Evolutionary conservation across 805 yeast genomes (phyloP), one percentile per base, ranked within the genome.

Genomic region (Millerozyma miso): DNA sequence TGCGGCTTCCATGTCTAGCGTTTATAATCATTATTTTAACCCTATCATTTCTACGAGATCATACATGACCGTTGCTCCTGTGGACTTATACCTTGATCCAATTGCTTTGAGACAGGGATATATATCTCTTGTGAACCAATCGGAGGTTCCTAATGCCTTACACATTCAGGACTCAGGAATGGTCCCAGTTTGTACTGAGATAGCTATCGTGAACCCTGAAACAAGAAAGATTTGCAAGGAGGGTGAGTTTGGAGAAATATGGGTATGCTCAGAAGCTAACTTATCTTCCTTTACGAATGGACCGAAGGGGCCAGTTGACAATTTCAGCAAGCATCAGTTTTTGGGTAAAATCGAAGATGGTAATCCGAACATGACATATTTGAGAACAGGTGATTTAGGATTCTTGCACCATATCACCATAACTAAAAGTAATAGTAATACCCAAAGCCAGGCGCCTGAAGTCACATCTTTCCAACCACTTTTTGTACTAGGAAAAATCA

Each of bases 211-310:
- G 3, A 93, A 93, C 51, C 99, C 99, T 1, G 97, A 93, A 58
- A 91, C 97, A 0, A 63, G 76, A 36, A 68, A 71, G 41, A 68
- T 89, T 10, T 91, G 99, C 58, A 79, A 77, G 44, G 83, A 82
- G 40, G 97, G 98, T 5, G 99, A 93, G 61, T 81, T 80, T 60
- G 99, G 99, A 29, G 99, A 93, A 64, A 88, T 93, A 33, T 93
- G 98, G 98, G 95, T 91, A 2, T 79, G 86, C 49, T 85, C 96
- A 1, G 96, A 88, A 49, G 95, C 91, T 0, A 89, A 85, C 52
- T 83, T 81, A 20, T 60, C 71, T 10, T 77, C 79, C 4, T 83
- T 80, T 58, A 77, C 79, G 33, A 71, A 76, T 40, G 80, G 80
- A 3, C 75, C 75, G 0, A 69, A 71, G 20, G 70, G 79, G 1